Evolutionary conservation across 2,329 filamentous ascomycete genomes (phyloP).

Genomic region (Neopestalotiopsis clavispora): DNA sequence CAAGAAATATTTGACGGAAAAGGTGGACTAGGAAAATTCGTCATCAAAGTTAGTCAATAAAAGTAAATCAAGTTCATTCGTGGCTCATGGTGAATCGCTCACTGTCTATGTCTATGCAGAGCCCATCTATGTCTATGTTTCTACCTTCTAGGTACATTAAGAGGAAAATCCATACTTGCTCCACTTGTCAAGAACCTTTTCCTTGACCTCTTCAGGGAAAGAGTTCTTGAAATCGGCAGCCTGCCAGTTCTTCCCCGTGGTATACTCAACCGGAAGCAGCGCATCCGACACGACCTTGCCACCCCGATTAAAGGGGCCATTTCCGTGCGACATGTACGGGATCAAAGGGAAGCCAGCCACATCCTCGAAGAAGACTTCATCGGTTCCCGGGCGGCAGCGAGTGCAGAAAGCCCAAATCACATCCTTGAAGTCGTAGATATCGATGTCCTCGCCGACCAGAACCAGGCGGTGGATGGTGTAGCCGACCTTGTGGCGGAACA

Average conservation of each 20-base stretch:
- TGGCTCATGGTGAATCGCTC: no score
- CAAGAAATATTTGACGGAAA: neutral
- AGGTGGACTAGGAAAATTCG: neutral
- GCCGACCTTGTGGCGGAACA: conserved; percentile 47
- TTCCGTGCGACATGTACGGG: conserved; percentile 52
- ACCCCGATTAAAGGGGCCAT: conserved; percentile 34
- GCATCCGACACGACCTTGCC: conserved; percentile 53
- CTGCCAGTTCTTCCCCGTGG: conserved; percentile 36
- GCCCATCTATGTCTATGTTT: neutral
- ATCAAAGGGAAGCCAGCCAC: conserved; percentile 47
- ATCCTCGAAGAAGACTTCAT: conserved; percentile 52
- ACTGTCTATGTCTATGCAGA: no score
- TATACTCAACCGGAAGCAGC: conserved; percentile 48
- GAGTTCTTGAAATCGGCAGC: conserved; percentile 37
- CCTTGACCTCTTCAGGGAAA: conserved; percentile 44
- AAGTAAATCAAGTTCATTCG: no score
- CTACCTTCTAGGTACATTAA: neutral
- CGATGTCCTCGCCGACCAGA: conserved; percentile 54
- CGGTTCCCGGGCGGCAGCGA: conserved; percentile 47
- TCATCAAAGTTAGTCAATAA: neutral
- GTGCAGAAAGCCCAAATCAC: conserved; percentile 55
- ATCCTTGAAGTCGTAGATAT: conserved; percentile 49
- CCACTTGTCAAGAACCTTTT: conserved; percentile 33
- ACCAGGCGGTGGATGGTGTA: conserved; percentile 49
- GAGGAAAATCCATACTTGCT: neutral